A percentile compares a stretch with the other conserved stretches of the same genome.
Evolutionary conservation across 1,139 yeast species (phyloP).

Genomic region (Chernovozyma sophiae-reginae): DNA sequence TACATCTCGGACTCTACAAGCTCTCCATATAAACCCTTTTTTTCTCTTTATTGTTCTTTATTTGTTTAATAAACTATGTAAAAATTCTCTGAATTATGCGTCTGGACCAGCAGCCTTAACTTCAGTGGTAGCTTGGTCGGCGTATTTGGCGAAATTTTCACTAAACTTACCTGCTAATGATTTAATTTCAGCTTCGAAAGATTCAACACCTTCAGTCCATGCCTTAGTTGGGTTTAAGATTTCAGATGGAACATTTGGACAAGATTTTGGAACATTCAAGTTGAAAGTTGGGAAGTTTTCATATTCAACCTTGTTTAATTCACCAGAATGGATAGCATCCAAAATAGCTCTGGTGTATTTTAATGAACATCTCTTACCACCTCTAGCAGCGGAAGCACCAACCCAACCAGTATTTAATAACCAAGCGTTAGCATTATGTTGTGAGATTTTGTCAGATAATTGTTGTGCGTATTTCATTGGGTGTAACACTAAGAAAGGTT

Average conservation of each 20-base stretch:
- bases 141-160: slow-evolving; percentile 83
- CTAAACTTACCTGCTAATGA: slow-evolving; percentile 74
- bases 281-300: slow-evolving; percentile 86
- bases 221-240: slow-evolving; percentile 83
- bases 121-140: slow-evolving; percentile 78
- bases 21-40: no score
- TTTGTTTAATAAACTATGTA: no score
- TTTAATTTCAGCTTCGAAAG: slow-evolving; percentile 66
- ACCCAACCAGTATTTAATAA: slow-evolving; percentile 98
- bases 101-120: slow-evolving; percentile 92
- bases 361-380: slow-evolving; percentile 97
- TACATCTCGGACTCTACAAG: no score
- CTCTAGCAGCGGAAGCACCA: slow-evolving; percentile 86
- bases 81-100: slow-evolving; percentile 17
- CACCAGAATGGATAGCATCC: slow-evolving; percentile 93
- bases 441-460: slow-evolving; percentile 86
- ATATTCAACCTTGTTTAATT: slow-evolving; percentile 71
- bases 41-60: no score
- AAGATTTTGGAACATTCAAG: slow-evolving; percentile 78
- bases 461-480: slow-evolving; percentile 98
- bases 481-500: slow-evolving; percentile 96
- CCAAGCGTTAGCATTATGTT: slow-evolving; percentile 93
- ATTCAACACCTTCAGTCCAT: slow-evolving; percentile 71
- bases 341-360: slow-evolving; percentile 96
- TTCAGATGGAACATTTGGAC: slow-evolving; percentile 79